These are phyloP conservation scores for Beauveria brongniartii DNA, from an alignment of 2,329 filamentous ascomycete species.

Conservation along the genomic window DNA sequence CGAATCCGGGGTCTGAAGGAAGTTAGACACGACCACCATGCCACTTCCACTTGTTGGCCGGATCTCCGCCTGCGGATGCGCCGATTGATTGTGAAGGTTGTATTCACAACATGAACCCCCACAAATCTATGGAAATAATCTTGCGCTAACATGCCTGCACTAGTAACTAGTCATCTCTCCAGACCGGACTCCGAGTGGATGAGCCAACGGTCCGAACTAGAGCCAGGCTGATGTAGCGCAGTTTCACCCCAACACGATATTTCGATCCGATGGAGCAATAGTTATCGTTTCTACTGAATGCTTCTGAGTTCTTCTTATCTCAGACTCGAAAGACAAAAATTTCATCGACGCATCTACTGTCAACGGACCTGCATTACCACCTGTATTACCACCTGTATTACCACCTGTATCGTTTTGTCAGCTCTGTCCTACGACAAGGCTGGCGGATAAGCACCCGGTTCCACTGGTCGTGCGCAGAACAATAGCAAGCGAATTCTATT, in stretches of 20 bases:
- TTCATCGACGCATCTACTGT: not conserved
- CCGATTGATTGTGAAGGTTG: slow-evolving; percentile 2
- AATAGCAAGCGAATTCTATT: slow-evolving; percentile 12
- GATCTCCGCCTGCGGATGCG: not conserved
- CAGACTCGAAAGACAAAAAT: not conserved
- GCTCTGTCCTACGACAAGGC: not conserved
- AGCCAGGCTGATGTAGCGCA: not conserved
- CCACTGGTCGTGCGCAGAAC: slow-evolving; percentile 9
- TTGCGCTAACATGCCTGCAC: not conserved
- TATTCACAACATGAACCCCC: slow-evolving; percentile 1
- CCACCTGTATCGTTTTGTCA: not conserved
- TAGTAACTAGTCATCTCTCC: not conserved
- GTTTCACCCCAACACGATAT: not conserved
- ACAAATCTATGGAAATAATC: slow-evolving; percentile 5
- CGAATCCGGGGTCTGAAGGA: not conserved
- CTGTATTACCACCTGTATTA: not conserved
- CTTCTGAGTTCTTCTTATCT: not conserved
- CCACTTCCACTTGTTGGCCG: not conserved
- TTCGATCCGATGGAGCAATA: not conserved
- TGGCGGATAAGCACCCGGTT: slow-evolving; percentile 5
- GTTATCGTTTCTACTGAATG: not conserved
- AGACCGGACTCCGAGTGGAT: not conserved
- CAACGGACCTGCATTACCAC: not conserved
- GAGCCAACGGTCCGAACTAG: not conserved
- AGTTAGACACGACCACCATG: not conserved